phyloP scores from a whole-genome alignment of 2,329 filamentous ascomycete genomes.

The Reticulascus tulasneorum region DNA sequence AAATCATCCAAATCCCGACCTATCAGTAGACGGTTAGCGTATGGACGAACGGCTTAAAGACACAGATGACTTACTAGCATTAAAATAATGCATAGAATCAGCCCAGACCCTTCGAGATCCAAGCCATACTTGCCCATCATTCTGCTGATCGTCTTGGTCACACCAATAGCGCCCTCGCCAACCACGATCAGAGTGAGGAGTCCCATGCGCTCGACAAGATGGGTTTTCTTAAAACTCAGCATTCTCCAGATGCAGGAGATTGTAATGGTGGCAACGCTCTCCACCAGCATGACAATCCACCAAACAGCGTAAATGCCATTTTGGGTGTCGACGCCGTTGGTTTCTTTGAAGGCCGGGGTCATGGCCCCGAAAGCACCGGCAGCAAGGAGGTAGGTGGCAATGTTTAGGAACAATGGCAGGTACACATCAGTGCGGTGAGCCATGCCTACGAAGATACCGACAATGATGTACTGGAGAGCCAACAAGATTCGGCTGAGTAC shows the following conservation, averaged over 20 bases:
- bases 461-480: conserved; percentile 30
- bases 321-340: conserved; percentile 19
- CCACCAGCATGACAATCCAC: conserved; percentile 45
- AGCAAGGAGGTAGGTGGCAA: conserved; percentile 25
- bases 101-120: conserved; percentile 1
- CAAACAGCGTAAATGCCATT: conserved; percentile 41
- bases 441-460: conserved; percentile 25
- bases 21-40: neutral
- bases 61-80: conserved; percentile 10
- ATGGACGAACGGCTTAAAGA: accelerated
- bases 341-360: conserved; percentile 9
- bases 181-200: conserved; percentile 57
- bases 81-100: conserved; percentile 11
- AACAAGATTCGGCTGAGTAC: conserved; percentile 25
- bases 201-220: conserved; percentile 55
- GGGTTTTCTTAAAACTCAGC: conserved; percentile 52
- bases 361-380: conserved; percentile 22
- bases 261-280: conserved; percentile 41
- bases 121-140: conserved; percentile 9
- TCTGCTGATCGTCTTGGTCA: conserved; percentile 37
- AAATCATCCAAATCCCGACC: conserved; percentile 40
- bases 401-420: conserved; percentile 23
- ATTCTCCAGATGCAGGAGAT: conserved; percentile 45
- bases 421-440: conserved; percentile 21
- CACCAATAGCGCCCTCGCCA: conserved; percentile 52